Conservation (phyloP, 2,329 filamentous ascomycete genomes). For the Colletotrichum falcatum region DNA sequence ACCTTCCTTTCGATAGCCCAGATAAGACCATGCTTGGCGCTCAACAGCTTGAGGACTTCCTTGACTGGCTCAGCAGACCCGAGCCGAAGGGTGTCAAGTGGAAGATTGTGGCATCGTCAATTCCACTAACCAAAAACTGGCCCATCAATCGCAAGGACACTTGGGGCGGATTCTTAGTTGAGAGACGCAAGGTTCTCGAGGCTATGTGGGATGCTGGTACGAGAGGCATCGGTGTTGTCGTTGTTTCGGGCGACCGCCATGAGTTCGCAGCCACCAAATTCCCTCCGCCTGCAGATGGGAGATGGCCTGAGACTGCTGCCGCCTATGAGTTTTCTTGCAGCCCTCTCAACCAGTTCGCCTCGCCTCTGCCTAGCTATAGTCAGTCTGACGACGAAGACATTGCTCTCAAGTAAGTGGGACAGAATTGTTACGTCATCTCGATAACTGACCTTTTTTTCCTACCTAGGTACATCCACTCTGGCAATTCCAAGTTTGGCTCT, state of each 20-base stretch:
- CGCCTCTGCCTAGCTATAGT: slow-evolving; percentile 84
- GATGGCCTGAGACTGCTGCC: slow-evolving; percentile 71
- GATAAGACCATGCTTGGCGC: slow-evolving; percentile 89
- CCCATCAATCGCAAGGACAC: slow-evolving; percentile 88
- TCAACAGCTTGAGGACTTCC: slow-evolving; percentile 81
- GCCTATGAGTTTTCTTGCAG: slow-evolving; percentile 94
- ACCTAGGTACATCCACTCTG: slow-evolving; percentile 83
- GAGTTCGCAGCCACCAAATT: slow-evolving; percentile 93
- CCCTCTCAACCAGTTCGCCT: slow-evolving; percentile 93
- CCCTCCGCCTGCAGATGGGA: slow-evolving; percentile 70
- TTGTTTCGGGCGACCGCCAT: slow-evolving; percentile 93
- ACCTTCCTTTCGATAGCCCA: slow-evolving; percentile 67
- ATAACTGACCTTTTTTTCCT: slow-evolving; percentile 41
- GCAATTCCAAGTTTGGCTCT: slow-evolving; percentile 89
- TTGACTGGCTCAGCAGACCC: slow-evolving; percentile 79
- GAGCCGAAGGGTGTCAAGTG: slow-evolving; percentile 85
- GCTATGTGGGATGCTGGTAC: slow-evolving; percentile 92
- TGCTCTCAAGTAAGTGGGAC: slow-evolving; percentile 78
- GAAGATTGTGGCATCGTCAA: slow-evolving; percentile 92
- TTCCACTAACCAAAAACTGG: slow-evolving; percentile 99
- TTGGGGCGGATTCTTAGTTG: slow-evolving; percentile 90
- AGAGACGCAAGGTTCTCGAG: slow-evolving; percentile 83
- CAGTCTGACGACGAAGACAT: slow-evolving; percentile 87
- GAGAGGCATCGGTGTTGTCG: slow-evolving; percentile 80
- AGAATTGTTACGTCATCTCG: background rate